phyloP scores from a whole-genome alignment of 306 rosid genomes.

The Quercus agrifolia region DNA sequence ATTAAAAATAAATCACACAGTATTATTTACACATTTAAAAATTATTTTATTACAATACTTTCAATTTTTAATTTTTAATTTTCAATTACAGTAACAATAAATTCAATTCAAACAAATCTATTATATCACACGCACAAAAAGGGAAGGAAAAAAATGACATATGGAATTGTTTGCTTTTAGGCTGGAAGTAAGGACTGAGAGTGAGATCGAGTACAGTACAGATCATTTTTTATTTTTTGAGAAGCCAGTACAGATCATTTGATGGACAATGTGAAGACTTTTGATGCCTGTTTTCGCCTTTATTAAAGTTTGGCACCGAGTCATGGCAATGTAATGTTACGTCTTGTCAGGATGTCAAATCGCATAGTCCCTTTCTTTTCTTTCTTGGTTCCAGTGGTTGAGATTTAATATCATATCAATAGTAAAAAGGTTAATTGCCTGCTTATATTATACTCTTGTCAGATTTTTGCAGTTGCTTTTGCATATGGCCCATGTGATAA shows the following conservation, averaged over 20 bases:
- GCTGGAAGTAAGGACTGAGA: no score
- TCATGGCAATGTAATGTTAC: constrained; percentile 9
- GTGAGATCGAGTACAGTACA: no score
- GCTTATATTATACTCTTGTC: neutral
- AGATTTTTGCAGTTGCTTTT: neutral
- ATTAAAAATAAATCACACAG: no score
- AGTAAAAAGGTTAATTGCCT: no score
- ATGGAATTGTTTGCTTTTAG: no score
- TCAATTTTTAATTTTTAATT: no score
- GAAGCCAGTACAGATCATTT: neutral
- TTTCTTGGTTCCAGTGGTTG: constrained; percentile 18
- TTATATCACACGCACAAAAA: neutral
- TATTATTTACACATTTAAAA: no score
- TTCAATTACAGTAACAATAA: no score
- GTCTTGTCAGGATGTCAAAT: constrained; percentile 37
- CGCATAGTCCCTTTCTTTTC: constrained; percentile 22
- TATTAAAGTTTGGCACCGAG: neutral
- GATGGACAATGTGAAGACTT: neutral
- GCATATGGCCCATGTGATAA: no score
- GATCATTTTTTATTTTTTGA: no score
- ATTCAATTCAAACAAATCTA: rapidly evolving
- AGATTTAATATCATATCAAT: constrained; percentile 10
- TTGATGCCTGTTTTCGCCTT: neutral
- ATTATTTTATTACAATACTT: no score
- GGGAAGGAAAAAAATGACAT: neutral